A percentile compares a stretch with the other conserved stretches of the same genome.
Evolutionary conservation across 2,329 filamentous ascomycete genomes (phyloP).

Genomic region (Colletotrichum navitas): DNA sequence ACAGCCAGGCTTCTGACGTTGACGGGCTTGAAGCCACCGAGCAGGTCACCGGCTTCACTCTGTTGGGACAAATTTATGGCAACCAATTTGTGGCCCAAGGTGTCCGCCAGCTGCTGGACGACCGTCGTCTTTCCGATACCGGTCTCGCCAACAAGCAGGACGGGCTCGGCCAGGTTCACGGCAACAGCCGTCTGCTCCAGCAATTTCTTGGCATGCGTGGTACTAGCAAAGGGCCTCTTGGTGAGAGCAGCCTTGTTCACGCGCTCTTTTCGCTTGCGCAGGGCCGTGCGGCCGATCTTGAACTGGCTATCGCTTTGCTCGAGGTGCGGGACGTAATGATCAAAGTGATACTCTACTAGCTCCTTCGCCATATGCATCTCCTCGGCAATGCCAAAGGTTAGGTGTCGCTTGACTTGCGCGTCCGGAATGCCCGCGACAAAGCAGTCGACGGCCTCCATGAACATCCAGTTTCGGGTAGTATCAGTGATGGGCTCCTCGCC

Average conservation of each 20-base stretch:
- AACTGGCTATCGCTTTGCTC: constrained; percentile 71
- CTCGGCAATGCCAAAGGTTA: constrained; percentile 82
- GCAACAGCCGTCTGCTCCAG: constrained; percentile 91
- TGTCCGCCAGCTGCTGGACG: constrained; percentile 89
- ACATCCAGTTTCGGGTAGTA: constrained; percentile 82
- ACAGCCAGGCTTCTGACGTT: constrained; percentile 89
- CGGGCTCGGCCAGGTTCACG: constrained; percentile 86
- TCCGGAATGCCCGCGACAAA: constrained; percentile 87
- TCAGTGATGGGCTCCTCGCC: constrained; percentile 80
- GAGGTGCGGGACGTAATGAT: constrained; percentile 78
- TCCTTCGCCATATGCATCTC: constrained; percentile 89
- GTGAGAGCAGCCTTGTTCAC: constrained; percentile 63
- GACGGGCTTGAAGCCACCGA: constrained; percentile 97
- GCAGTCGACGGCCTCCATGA: constrained; percentile 92
- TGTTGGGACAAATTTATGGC: constrained; percentile 98
- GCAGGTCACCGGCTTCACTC: constrained; percentile 93
- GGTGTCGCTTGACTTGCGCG: constrained; percentile 66
- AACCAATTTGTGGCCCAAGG: constrained; percentile 86
- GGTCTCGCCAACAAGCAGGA: constrained; percentile 97
- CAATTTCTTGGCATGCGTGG: constrained; percentile 83
- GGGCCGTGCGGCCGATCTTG: constrained; percentile 73
- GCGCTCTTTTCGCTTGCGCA: constrained; percentile 69
- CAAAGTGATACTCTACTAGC: constrained; percentile 81
- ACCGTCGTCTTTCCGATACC: constrained; percentile 98
- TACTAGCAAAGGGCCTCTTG: constrained; percentile 85